Percentiles rank a stretch among this genome's conserved stretches.
phyloP scores from a whole-genome alignment of 2,329 filamentous ascomycete genomes.

The Claviceps sp. region DNA sequence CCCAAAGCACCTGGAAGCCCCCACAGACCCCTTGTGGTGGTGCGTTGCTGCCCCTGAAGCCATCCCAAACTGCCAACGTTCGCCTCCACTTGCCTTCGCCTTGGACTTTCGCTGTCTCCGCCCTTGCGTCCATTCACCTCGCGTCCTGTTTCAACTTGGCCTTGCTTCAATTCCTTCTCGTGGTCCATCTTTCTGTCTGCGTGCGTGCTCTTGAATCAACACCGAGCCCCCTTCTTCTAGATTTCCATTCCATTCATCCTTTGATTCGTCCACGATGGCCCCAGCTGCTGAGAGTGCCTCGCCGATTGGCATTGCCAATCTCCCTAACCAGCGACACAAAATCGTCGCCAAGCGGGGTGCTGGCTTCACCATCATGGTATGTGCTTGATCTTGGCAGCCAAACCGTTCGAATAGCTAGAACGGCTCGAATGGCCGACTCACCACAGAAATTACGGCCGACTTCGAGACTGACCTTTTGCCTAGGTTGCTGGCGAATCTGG shows the following conservation, averaged over 20 bases:
- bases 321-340: constrained; percentile 63
- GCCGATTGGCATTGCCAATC: constrained; percentile 61
- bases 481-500: constrained; percentile 97
- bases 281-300: constrained; percentile 46
- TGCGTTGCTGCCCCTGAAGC: constrained; percentile 20
- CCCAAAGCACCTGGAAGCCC: too few relatives aligned
- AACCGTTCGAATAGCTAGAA: background rate
- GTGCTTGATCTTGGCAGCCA: background rate
- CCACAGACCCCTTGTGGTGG: too few relatives aligned
- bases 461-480: constrained; percentile 6
- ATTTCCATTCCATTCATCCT: constrained; percentile 6
- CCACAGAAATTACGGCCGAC: background rate
- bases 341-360: constrained; percentile 77
- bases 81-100: constrained; percentile 5
- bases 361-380: constrained; percentile 97
- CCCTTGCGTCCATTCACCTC: constrained; percentile 4
- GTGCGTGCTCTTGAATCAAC: background rate
- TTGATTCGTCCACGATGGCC: constrained; percentile 35
- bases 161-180: constrained; percentile 4
- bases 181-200: constrained; percentile 2
- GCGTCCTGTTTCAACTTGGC: constrained; percentile 2
- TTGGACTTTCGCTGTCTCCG: constrained; percentile 5
- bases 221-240: background rate
- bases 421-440: background rate
- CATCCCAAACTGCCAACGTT: constrained; percentile 1